Evolutionary conservation across 1,284 basidiomycete species (phyloP), one percentile per base, ranked within the genome.

Genomic region (Lentinula novae-zelandiae): DNA sequence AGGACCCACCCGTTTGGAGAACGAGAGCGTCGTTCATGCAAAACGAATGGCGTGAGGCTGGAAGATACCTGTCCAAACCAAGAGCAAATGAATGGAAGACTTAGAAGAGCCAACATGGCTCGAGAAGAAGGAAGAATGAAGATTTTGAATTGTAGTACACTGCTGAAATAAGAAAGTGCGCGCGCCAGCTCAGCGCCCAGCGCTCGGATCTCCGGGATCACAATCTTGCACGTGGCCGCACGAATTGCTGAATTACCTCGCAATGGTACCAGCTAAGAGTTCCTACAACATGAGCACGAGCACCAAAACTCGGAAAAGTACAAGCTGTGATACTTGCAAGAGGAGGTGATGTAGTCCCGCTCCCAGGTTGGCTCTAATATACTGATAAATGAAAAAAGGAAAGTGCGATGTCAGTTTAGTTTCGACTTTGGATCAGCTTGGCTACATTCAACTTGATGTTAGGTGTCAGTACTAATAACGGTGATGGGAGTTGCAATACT

Each of bases 1-100:
- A 67, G 70, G 15, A 62, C 60, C 79, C 78, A 81, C 27, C 74
- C 75, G 39, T 57, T 40, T 8, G 78, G 78, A 5, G 71, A 61
- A 46, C 64, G 50, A 12, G 65, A 62, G 51, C 78, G 73, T 56
- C 71, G 74, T 63, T 78, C 77, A 63, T 79, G 77, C 10, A 70
- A 67, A 42, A 71, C 67, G 44, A 68, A 58, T 53, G 69, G 64
- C 55, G 67, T 50, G 61, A 67, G 42, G 20, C 15, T 33, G n/a
- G 53, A 38, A 42, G n/a, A 44, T 13, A 31, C 31, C 31, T 48
- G 42, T 12, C 20, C 40, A 9, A 46, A 33, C 15, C 20, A 46
- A n/a, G 34, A 42, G 20, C 13, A 50, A 50, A 56, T 3, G 40
- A 46, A 15, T 4, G 39, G 22, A 36, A 46, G 27, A 9, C 15